Percentiles rank a stretch among this genome's conserved stretches.
These are phyloP conservation scores for Hypoxylon crocopeplum DNA, from an alignment of 495 filamentous ascomycete species.

Conservation along the genomic window DNA sequence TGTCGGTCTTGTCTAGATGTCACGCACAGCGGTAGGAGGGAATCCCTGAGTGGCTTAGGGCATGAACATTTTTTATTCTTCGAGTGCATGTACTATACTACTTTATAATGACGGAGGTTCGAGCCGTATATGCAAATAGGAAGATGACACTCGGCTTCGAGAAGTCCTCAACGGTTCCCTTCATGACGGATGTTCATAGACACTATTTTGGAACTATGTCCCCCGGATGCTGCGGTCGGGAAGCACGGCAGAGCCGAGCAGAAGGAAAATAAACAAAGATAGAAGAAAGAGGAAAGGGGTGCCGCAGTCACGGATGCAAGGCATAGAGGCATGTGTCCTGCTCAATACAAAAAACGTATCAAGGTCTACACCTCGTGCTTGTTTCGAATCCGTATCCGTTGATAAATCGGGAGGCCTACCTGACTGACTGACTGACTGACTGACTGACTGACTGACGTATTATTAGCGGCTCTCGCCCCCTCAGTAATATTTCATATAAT, in stretches of 20 bases:
- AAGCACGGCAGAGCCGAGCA: not conserved
- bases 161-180: constrained; percentile 5
- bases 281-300: constrained; percentile 1
- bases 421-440: not conserved
- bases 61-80: constrained; percentile 24
- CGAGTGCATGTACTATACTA: constrained; percentile 41
- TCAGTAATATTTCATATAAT: not conserved
- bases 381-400: not conserved
- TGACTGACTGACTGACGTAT: too few relatives aligned
- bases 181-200: constrained; percentile 13
- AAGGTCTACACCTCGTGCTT: not conserved
- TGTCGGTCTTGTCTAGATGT: not conserved
- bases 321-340: constrained; percentile 11
- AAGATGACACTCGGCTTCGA: constrained; percentile 2
- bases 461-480: too few relatives aligned
- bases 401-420: not conserved
- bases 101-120: constrained; percentile 32
- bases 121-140: constrained; percentile 19
- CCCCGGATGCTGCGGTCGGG: constrained; percentile 1
- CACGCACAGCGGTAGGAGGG: constrained; percentile 9
- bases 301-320: not conserved
- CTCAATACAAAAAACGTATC: constrained; percentile 30
- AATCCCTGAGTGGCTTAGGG: constrained; percentile 7
- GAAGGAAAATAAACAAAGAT: constrained; percentile 14
- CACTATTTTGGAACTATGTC: constrained; percentile 11